Evolutionary conservation across 1,284 basidiomycete species (phyloP).

Genomic region (Pseudozyma pruni): DNA sequence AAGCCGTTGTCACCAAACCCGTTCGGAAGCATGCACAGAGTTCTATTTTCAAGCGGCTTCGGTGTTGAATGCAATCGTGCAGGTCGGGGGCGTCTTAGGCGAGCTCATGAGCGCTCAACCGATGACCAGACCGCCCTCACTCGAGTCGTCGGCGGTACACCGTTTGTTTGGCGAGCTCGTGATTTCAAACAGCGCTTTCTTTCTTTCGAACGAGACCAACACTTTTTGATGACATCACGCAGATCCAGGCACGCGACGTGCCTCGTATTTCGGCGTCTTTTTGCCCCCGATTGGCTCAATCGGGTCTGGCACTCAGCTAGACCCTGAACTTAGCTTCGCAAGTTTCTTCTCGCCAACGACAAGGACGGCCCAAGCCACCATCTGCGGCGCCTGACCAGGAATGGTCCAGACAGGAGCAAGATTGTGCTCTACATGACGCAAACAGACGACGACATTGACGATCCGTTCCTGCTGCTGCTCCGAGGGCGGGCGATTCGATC

Average conservation of each 20-base stretch:
- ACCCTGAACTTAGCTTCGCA: too few species aligned
- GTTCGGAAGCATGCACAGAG: conserved; percentile 18
- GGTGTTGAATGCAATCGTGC: conserved; percentile 30
- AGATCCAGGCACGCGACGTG: conserved; percentile 8
- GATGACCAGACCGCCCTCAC: too few species aligned
- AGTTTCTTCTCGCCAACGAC: too few species aligned
- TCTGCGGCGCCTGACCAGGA: too few species aligned
- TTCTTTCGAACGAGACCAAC: conserved; percentile 1
- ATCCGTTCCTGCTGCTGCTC: conserved; percentile 36
- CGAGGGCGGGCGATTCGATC: conserved; percentile 20
- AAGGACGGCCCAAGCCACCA: too few species aligned
- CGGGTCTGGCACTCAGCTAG: neutral
- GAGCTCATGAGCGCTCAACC: neutral
- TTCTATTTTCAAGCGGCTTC: conserved; percentile 21
- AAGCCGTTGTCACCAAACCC: conserved; percentile 10
- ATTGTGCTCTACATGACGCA: neutral
- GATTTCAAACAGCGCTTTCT: neutral
- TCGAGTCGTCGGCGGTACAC: too few species aligned
- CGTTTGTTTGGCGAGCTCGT: too few species aligned
- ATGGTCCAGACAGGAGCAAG: too few species aligned
- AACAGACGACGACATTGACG: conserved; percentile 9
- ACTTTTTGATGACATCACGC: conserved; percentile 4
- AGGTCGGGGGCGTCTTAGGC: conserved; percentile 8
- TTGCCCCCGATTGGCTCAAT: too few species aligned
- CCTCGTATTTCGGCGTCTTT: neutral